Percentiles rank a stretch among this genome's conserved stretches.
Conservation (phyloP, 192 early-diverging fungal species). For the Phlyctochytrium bullatum region DNA sequence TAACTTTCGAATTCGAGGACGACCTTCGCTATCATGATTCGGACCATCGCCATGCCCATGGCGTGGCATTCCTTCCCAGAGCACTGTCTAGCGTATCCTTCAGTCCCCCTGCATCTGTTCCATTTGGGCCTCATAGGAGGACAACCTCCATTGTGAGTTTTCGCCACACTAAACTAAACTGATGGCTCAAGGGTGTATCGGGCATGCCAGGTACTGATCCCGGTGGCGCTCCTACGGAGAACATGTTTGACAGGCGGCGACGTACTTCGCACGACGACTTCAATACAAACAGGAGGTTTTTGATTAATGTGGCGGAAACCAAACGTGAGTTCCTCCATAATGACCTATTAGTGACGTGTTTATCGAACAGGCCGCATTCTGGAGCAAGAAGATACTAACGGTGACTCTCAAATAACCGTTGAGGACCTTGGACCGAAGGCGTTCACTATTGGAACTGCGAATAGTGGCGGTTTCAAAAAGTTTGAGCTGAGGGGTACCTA, state of each 20-base stretch:
- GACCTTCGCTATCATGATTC: slow-evolving; percentile 37
- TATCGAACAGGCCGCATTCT: slow-evolving; percentile 53
- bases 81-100: background rate
- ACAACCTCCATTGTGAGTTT: background rate
- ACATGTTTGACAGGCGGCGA: slow-evolving; percentile 18
- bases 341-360: background rate
- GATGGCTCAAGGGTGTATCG: background rate
- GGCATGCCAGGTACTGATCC: background rate
- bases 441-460: slow-evolving; percentile 79
- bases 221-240: background rate
- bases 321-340: slow-evolving; percentile 44
- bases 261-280: slow-evolving; percentile 49
- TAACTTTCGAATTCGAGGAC: slow-evolving; percentile 18
- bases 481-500: slow-evolving; percentile 94
- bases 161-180: background rate
- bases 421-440: slow-evolving; percentile 89
- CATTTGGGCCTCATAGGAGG: background rate
- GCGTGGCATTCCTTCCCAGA: background rate
- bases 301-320: slow-evolving; percentile 84
- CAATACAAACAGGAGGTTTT: slow-evolving; percentile 55
- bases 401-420: slow-evolving; percentile 92
- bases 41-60: slow-evolving; percentile 36
- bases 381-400: slow-evolving; percentile 93
- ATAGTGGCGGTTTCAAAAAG: slow-evolving; percentile 80
- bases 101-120: background rate